Base-by-base conservation (phyloP, 179 eudicot species). In the Beta macrorhiza region DNA sequence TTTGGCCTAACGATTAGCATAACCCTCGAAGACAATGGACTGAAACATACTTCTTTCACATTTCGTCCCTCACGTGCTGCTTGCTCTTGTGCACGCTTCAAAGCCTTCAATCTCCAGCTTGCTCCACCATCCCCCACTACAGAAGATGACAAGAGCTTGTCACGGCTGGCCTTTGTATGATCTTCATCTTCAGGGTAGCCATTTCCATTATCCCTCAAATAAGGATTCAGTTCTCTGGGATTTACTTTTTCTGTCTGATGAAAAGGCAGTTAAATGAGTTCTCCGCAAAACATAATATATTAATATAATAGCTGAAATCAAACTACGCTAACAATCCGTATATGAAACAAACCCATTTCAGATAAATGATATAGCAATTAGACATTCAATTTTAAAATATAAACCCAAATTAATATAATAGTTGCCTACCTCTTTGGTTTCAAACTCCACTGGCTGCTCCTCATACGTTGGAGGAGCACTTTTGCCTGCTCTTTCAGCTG, bases 61-160 rank as follows among this genome's bases (percentile, higher is more conserved):
- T 86, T 82, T 70, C 86, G 84, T 67, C 99, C 99, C 69, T 95
- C 98, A 29, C 98, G 97, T 83, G 87, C 90, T 67, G 99, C 97
- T 85, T 95, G 98, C 80, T 95, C 99, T 77, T 94, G 86, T 42
- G 98, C 90, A 78, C 98, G 95, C 83, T 92, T 95, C 88, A 95
- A 85, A 61, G 99, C 98, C 86, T 95, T 95, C 78, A 93, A 80
- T 86, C 99, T 92, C 99, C 98, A 95, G 82, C 99, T 95, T 64
- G 98, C 97, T 73, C 99, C 99, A 84, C 98, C 99, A 86, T 95
- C 99, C 42, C 99, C 99, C 75, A 95, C 88, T 67, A 93, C 76
- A 78, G 95, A 84, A 81, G 90, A 84, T 51, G 97, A 88, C 78
- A 87, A 57, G 76, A 89, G 90, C 47, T 83, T 85, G 75, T 84